A percentile compares a stretch with the other conserved stretches of the same genome.
Evolutionary conservation across 495 filamentous ascomycete species (phyloP).

Genomic region (Rhizodiscina lignyota): DNA sequence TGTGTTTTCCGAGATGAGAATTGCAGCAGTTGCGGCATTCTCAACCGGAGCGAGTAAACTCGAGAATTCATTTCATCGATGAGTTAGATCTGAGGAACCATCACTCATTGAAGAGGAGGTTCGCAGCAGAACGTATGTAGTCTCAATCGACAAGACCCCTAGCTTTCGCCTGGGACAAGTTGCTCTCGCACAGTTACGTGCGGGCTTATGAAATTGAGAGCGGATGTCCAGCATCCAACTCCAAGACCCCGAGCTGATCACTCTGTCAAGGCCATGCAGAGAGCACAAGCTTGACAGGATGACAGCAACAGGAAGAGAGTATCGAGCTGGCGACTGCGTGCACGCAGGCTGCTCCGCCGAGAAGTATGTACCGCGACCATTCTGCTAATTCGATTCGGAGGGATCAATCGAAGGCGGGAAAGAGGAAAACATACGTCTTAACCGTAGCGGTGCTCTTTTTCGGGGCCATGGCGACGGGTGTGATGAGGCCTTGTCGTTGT

Average conservation of each 20-base stretch:
- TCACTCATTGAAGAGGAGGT: slow-evolving; percentile 4
- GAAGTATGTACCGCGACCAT: too few species aligned
- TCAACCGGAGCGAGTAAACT: slow-evolving; percentile 55
- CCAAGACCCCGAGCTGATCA: slow-evolving; percentile 56
- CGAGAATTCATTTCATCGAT: slow-evolving; percentile 66
- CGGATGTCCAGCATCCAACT: slow-evolving; percentile 57
- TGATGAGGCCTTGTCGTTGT: too few species aligned
- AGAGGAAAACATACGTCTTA: slow-evolving; percentile 1
- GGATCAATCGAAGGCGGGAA: too few species aligned
- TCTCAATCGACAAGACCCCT: slow-evolving; percentile 74
- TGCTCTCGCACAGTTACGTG: slow-evolving; percentile 20
- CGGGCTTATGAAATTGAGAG: slow-evolving; percentile 69
- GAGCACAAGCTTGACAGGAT: too few species aligned
- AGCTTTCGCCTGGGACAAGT: slow-evolving; percentile 43
- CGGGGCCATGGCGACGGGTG: neutral
- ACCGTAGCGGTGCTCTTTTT: neutral
- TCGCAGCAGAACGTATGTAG: slow-evolving; percentile 14
- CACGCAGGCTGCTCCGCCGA: too few species aligned
- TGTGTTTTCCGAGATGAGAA: slow-evolving; percentile 68
- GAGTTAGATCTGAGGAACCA: slow-evolving; percentile 27
- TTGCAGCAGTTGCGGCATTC: slow-evolving; percentile 83
- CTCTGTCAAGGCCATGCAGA: too few species aligned
- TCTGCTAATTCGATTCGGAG: too few species aligned
- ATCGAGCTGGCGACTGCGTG: too few species aligned
- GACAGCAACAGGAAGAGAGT: too few species aligned